phyloP scores from a whole-genome alignment of 2,329 filamentous ascomycete species.

The Cladosporium sp. region DNA sequence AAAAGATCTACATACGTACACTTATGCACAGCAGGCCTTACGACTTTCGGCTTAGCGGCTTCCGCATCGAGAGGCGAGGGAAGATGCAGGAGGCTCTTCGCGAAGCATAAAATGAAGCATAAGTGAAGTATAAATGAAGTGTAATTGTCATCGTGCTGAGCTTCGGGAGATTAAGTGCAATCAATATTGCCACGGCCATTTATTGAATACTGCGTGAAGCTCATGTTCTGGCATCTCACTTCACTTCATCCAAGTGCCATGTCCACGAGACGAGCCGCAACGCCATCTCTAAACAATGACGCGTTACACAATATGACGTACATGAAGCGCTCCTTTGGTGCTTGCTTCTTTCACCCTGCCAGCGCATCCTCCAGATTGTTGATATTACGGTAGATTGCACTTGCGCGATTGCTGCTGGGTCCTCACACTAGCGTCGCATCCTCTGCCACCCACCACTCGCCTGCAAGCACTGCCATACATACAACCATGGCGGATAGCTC shows the following conservation, averaged over 20 bases:
- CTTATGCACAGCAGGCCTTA: background rate
- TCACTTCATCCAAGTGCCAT: background rate
- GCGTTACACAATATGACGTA: slow-evolving; percentile 8
- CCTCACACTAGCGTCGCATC: background rate
- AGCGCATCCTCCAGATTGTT: slow-evolving; percentile 16
- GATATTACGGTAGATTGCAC: background rate
- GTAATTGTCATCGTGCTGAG: background rate
- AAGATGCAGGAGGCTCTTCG: background rate
- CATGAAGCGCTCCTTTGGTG: background rate
- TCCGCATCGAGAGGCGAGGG: background rate
- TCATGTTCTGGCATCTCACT: background rate
- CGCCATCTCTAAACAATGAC: slow-evolving; percentile 4
- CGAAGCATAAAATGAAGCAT: background rate
- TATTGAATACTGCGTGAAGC: background rate
- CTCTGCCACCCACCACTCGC: background rate
- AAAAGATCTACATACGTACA: background rate
- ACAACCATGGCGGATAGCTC: slow-evolving; percentile 19
- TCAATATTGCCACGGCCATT: background rate
- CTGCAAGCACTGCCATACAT: background rate
- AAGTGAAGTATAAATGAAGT: background rate
- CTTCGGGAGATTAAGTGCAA: no score
- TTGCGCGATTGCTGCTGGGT: background rate
- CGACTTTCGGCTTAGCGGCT: background rate
- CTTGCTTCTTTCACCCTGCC: slow-evolving; percentile 13
- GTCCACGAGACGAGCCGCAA: background rate